Base-by-base conservation (phyloP, 495 filamentous ascomycete genomes). In the Xylaria flabelliformis region DNA sequence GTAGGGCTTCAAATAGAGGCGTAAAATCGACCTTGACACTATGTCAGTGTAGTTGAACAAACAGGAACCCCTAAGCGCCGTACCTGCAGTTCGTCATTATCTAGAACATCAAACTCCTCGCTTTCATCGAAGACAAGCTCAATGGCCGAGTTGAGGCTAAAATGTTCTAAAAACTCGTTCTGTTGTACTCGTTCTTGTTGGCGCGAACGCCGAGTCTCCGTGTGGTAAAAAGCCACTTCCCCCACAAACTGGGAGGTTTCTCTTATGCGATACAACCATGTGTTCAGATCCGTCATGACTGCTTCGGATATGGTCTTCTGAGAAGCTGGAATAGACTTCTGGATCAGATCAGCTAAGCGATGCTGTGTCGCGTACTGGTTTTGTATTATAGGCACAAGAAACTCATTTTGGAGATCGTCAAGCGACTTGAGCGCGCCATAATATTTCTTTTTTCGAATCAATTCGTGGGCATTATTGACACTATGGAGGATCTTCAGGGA, bases 181-280 rank as follows among this genome's bases (percentile, higher is more conserved):
- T 86, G 86, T 70, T 95, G 90, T 41, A 90, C 87, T 24, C 96
- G 87, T 71, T 95, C 90, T 77, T 94, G 93, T 74, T 97, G 94
- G 65, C 96, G 87, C 48, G 87, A 87, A 70, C 95, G 90, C n/a
- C 96, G 89, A 75, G 97, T 86, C 73, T 97, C 91, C 0, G 96
- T 98, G 76, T 97, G 93, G 76, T 94, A 97, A 78, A 99, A 94
- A 29, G 96, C 94, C n/a, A 99, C 92, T 80, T 98, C 95, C 4
- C 96, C 96, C 29, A 99, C 84, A 67, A 95, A 97, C 72, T 97
- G 94, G 0, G 94, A 97, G 44, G 94, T 97, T 79, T 98, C 97
- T 70, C 97, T 90, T 72, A 99, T 97, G 39, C 93, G 90, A 78
- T 91, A 98, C n/a, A 99, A 85, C 96, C 96, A 99, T 2, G 93